These are phyloP conservation scores for Aspergillus nomiae DNA, from an alignment of 2,329 filamentous ascomycete genomes.

Conservation along the genomic window DNA sequence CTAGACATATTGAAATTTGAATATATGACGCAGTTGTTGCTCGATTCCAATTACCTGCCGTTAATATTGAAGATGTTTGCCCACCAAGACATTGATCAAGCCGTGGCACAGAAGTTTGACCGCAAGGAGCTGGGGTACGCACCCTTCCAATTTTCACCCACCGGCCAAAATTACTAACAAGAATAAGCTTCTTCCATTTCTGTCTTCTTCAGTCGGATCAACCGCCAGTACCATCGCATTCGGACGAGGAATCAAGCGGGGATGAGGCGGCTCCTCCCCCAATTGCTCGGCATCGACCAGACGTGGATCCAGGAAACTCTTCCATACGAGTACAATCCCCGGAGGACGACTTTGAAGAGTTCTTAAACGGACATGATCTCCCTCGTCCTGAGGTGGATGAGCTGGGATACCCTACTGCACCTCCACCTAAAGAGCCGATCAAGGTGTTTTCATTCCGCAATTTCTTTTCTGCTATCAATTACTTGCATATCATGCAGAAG, in stretches of 20 bases:
- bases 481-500: conserved; percentile 94
- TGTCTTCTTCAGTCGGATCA: conserved; percentile 75
- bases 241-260: conserved; percentile 51
- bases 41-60: conserved; percentile 94
- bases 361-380: conserved; percentile 27
- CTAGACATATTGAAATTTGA: conserved; percentile 92
- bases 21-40: conserved; percentile 86
- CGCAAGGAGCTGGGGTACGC: conserved; percentile 75
- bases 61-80: conserved; percentile 91
- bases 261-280: conserved; percentile 82
- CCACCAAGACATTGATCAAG: conserved; percentile 88
- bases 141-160: too few species aligned
- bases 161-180: conserved; percentile 14
- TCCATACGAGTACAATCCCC: conserved; percentile 29
- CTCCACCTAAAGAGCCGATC: conserved; percentile 70
- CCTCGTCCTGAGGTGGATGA: conserved; percentile 72
- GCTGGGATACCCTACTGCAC: conserved; percentile 74
- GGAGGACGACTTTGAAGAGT: conserved; percentile 26
- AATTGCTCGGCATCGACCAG: conserved; percentile 62
- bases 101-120: conserved; percentile 83
- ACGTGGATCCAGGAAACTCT: conserved; percentile 29
- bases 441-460: conserved; percentile 91
- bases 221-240: conserved; percentile 38
- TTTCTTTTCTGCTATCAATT: conserved; percentile 94
- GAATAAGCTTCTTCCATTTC: conserved; percentile 80